Percentiles rank a stretch among this genome's conserved stretches.
These are phyloP conservation scores for Tilletia setariae DNA, from an alignment of 1,284 basidiomycete species.

Conservation along the genomic window DNA sequence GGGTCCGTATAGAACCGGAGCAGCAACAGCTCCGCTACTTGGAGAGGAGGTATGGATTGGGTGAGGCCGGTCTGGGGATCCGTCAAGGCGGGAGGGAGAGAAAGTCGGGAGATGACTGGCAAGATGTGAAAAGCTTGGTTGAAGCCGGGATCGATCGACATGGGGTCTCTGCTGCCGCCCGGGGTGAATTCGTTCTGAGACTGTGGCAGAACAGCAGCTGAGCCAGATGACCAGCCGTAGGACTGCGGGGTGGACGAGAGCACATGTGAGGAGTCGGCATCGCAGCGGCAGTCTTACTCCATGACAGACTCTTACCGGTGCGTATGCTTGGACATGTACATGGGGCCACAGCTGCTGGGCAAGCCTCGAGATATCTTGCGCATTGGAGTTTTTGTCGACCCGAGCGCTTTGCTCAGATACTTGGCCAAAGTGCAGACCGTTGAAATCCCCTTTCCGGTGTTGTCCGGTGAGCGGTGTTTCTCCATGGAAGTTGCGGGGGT, in stretches of 20 bases:
- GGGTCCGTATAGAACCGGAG: neutral
- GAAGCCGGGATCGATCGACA: neutral
- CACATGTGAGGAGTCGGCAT: too few relatives aligned
- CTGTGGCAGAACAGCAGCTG: too few relatives aligned
- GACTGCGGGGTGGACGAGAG: too few relatives aligned
- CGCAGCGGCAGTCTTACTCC: too few relatives aligned
- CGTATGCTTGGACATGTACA: neutral
- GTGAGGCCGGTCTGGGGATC: neutral
- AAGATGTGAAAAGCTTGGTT: neutral
- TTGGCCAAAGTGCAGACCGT: too few relatives aligned
- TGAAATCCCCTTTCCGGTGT: too few relatives aligned
- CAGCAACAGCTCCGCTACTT: neutral
- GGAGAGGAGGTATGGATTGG: neutral
- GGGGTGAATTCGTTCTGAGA: too few relatives aligned
- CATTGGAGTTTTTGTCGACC: neutral
- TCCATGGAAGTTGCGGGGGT: neutral
- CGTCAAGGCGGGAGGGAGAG: constrained; percentile 3
- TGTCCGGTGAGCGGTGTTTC: too few relatives aligned
- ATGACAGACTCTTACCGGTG: neutral
- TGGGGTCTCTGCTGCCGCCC: too few relatives aligned
- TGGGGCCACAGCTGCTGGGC: constrained; percentile 2
- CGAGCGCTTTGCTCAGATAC: too few relatives aligned
- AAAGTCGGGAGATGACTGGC: neutral
- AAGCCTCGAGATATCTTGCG: neutral
- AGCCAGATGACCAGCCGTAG: too few relatives aligned